phyloP scores from a whole-genome alignment of 768 basidiomycete genomes.

The Serendipita sp. region DNA sequence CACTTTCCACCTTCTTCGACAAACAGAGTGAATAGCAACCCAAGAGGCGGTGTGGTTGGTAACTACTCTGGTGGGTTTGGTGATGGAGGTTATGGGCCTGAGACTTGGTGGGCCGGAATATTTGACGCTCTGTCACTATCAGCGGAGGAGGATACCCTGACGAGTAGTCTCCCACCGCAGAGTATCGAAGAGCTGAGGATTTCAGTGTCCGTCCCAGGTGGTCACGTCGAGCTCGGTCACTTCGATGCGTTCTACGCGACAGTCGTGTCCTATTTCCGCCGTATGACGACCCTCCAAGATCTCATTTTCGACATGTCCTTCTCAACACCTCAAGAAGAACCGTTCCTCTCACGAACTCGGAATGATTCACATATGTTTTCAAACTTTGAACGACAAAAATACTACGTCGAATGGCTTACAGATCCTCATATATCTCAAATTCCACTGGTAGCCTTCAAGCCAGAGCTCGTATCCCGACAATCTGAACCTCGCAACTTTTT shows the following conservation, averaged over 20 bases:
- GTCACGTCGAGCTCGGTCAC: neutral
- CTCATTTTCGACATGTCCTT: slow-evolving; percentile 4
- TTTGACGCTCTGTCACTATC: neutral
- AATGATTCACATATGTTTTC: neutral
- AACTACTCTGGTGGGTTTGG: neutral
- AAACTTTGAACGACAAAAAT: neutral
- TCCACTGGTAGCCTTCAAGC: neutral
- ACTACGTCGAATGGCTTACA: neutral
- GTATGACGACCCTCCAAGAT: neutral
- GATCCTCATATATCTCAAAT: neutral
- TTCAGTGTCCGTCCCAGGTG: neutral
- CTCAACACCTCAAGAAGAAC: neutral
- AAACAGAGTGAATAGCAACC: neutral
- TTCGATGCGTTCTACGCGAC: slow-evolving; percentile 1
- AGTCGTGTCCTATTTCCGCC: neutral
- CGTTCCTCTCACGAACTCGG: too few species aligned
- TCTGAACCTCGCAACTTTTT: neutral
- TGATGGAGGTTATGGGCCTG: neutral
- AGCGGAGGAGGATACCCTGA: neutral
- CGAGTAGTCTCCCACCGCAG: neutral
- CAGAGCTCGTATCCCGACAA: neutral
- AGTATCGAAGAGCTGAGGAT: neutral
- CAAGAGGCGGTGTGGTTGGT: neutral
- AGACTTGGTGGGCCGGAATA: neutral
- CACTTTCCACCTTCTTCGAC: neutral